Evolutionary conservation across 108 stramenopile genomes (phyloP).

Genomic region (Cyclotella choctawhatcheeana): DNA sequence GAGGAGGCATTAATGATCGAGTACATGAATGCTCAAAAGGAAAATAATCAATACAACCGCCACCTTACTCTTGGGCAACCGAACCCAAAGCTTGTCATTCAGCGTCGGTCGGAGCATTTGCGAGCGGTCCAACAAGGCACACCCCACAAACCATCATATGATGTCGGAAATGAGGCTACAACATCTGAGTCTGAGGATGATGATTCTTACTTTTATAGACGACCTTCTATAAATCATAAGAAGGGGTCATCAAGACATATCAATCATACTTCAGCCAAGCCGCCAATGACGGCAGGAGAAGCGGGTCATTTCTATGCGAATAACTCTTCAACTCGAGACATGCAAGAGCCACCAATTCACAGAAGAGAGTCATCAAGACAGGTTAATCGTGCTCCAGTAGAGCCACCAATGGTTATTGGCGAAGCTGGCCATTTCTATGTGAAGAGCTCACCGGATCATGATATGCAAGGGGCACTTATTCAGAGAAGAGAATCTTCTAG

Average conservation of each 20-base stretch:
- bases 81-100: background rate
- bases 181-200: slow-evolving; percentile 9
- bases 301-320: background rate
- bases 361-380: background rate
- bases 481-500: background rate
- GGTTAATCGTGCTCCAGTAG: background rate
- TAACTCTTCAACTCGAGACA: background rate
- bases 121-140: slow-evolving; percentile 8
- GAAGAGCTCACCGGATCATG: background rate
- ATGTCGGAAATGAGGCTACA: background rate
- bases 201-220: background rate
- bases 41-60: slow-evolving; percentile 3
- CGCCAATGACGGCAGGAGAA: background rate
- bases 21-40: slow-evolving; percentile 19
- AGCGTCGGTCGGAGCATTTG: slow-evolving; percentile 2
- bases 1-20: slow-evolving; percentile 24
- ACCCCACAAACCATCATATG: background rate
- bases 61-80: background rate
- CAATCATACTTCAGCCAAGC: background rate
- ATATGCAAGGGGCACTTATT: too few relatives aligned
- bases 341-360: background rate
- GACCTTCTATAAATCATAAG: background rate
- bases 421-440: slow-evolving; percentile 1
- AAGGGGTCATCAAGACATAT: background rate
- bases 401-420: background rate